Base-by-base conservation (phyloP, 768 basidiomycete genomes). In the Glaciozyma martinii region DNA sequence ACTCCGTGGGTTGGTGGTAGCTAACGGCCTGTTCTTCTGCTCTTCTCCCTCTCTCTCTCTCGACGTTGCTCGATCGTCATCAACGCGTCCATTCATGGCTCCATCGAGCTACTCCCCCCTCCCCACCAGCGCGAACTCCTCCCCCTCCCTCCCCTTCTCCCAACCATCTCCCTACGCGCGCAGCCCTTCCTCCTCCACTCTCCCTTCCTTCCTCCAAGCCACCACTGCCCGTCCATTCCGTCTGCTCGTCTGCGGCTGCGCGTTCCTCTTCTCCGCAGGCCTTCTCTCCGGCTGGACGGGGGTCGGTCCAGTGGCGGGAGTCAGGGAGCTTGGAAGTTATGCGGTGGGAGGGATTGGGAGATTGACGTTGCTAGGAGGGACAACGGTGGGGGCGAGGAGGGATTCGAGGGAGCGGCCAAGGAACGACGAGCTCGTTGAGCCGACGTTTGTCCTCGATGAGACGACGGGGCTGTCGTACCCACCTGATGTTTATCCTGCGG, bases 401-500 rank as follows among this genome's bases (percentile, higher is more conserved):
- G 42, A 21, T 1, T 50, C 55, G 50, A 43, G 44, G n/a, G 33
- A 56, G 10, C n/a, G 62, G 43, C 44, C 57, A 3, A 40, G 44
- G 63, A 70, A 70, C 43, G 53, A 63, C 32, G 66, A 59, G 0
- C 19, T 70, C 53, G 18, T 67, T 18, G 71, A 71, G 9, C 71
- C 71, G 4, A 18, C 12, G 7, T 60, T 59, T 37, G 49, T 25
- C 10, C 30, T 23, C 32, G 70, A 71, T 52, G 12, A 13, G 9
- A 40, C 53, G 29, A 57, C 58, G 16, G 72, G 70, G 3, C 42
- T 50, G 37, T 15, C 47, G 10, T 66, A 65, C 60, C 72, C 72
- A 13, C 72, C 72, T 0, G 70, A 71, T 33, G 65, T 73, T 2
- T 65, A 69, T n/a, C 70, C 72, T 7, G 65, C 70, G 13, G 62